These are phyloP conservation scores for Zygotorulaspora danielsina DNA, from an alignment of 805 yeast species.

Conservation along the genomic window DNA sequence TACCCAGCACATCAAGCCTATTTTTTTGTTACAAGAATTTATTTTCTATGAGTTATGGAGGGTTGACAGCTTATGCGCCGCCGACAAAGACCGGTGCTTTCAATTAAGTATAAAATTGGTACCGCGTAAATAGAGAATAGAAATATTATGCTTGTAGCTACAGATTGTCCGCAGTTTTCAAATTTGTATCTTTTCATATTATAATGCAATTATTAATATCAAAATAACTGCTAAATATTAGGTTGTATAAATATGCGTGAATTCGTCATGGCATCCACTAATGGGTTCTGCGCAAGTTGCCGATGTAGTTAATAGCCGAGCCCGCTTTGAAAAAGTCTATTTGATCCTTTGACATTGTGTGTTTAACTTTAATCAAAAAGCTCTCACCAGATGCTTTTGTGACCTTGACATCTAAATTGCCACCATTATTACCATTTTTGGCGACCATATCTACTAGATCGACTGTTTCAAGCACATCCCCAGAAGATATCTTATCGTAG, in stretches of 20 bases:
- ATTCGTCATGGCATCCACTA: slow-evolving; percentile 3
- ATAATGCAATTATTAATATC: too few relatives aligned
- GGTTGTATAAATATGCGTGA: slow-evolving; percentile 4
- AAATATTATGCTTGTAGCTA: slow-evolving; percentile 3
- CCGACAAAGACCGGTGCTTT: slow-evolving; percentile 69
- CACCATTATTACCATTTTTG: slow-evolving; percentile 86
- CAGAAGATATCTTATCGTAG: slow-evolving; percentile 72
- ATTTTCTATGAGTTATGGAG: slow-evolving; percentile 68
- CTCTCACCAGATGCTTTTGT: slow-evolving; percentile 69
- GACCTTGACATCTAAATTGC: slow-evolving; percentile 63
- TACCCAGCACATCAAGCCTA: slow-evolving; percentile 32
- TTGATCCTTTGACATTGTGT: slow-evolving; percentile 97
- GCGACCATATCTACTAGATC: slow-evolving; percentile 71
- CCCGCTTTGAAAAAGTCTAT: slow-evolving; percentile 95
- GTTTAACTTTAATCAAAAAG: slow-evolving; percentile 72
- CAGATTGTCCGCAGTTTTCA: too few relatives aligned
- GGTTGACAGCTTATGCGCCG: slow-evolving; percentile 53
- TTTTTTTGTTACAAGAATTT: slow-evolving; percentile 43
- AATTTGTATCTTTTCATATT: too few relatives aligned
- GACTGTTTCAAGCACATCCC: slow-evolving; percentile 73
- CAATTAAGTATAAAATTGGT: slow-evolving; percentile 55
- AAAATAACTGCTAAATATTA: neutral
- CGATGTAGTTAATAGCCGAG: slow-evolving; percentile 90
- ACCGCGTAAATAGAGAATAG: slow-evolving; percentile 15
- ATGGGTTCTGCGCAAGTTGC: slow-evolving; percentile 44